Evolutionary conservation across 495 filamentous ascomycete genomes (phyloP).

Genomic region (Massariosphaeria phaeospora): DNA sequence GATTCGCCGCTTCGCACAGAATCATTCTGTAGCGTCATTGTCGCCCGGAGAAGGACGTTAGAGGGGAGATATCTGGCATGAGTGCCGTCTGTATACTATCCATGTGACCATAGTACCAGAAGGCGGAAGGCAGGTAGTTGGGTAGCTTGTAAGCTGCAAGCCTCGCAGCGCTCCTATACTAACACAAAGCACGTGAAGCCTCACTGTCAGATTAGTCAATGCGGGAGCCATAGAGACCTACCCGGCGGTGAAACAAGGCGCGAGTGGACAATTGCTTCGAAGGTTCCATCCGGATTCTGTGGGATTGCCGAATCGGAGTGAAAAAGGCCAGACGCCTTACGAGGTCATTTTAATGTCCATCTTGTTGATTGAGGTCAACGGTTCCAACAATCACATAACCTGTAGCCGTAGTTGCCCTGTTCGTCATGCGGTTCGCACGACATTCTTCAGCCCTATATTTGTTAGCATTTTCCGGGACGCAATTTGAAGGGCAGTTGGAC

Average conservation of each 20-base stretch:
- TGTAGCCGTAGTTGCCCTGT: too few relatives aligned
- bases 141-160: neutral
- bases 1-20: neutral
- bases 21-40: neutral
- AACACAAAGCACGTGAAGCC: neutral
- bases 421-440: too few relatives aligned
- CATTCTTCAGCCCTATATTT: too few relatives aligned
- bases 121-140: neutral
- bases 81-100: too few relatives aligned
- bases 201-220: neutral
- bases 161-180: neutral
- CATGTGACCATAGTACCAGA: slow-evolving; percentile 1
- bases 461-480: too few relatives aligned
- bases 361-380: too few relatives aligned
- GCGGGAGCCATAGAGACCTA: neutral
- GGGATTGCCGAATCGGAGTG: neutral
- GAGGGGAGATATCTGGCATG: neutral
- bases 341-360: too few relatives aligned
- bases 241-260: neutral
- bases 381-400: too few relatives aligned
- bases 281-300: too few relatives aligned
- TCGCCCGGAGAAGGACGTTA: slow-evolving; percentile 6
- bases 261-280: too few relatives aligned
- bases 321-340: too few relatives aligned
- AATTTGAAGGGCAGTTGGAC: too few relatives aligned